phyloP scores from a whole-genome alignment of 495 filamentous ascomycete genomes.

The Aspergillus homomorphus region DNA sequence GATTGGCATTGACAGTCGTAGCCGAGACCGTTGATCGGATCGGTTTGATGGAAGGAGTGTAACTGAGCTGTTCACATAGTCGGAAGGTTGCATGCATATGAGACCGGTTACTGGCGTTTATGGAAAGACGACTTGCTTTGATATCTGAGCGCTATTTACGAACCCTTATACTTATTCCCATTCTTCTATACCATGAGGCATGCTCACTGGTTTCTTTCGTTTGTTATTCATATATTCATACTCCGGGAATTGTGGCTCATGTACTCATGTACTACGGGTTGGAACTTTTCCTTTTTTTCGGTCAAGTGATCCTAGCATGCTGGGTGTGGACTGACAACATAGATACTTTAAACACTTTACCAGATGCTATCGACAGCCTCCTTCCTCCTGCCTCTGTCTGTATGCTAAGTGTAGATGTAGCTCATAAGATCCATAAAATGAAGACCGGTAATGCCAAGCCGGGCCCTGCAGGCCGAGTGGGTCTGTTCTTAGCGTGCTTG shows the following conservation, averaged over 20 bases:
- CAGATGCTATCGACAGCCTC: not conserved
- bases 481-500: slow-evolving; percentile 9
- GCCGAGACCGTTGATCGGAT: not conserved
- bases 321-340: not conserved
- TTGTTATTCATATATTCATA: not conserved
- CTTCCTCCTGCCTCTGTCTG: no score
- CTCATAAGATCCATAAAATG: no score
- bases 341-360: not conserved
- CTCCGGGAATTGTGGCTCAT: not conserved
- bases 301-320: no score
- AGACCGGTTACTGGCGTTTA: slow-evolving; percentile 32
- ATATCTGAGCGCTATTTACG: slow-evolving; percentile 6
- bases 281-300: no score
- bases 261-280: no score
- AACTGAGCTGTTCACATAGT: slow-evolving; percentile 25
- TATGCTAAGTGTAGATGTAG: no score
- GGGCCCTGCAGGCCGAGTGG: slow-evolving; percentile 12
- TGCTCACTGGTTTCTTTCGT: slow-evolving; percentile 1
- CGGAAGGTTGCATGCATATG: slow-evolving; percentile 31
- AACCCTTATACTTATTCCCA: slow-evolving; percentile 8
- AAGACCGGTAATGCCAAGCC: slow-evolving; percentile 8
- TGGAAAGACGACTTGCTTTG: slow-evolving; percentile 11
- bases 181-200: slow-evolving; percentile 5
- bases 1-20: slow-evolving; percentile 25
- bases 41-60: slow-evolving; percentile 7